Evolutionary conservation across 2,329 filamentous ascomycete genomes (phyloP), one percentile per base, ranked within the genome.

Genomic region (Fusarium stilboides): DNA sequence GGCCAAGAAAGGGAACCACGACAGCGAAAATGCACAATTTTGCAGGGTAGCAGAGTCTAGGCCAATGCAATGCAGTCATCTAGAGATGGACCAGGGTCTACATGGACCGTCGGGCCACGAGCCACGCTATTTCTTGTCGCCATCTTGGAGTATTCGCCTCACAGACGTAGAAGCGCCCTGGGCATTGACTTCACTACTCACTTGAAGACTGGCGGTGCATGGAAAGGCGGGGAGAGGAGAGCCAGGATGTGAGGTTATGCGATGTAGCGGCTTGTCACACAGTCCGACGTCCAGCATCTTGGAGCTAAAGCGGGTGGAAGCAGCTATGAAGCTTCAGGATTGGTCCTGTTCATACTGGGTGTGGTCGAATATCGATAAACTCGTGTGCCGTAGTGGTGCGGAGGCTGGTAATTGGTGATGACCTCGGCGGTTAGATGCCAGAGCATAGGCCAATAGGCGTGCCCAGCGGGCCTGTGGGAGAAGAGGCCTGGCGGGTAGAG

Each of bases 351-450:
- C 26, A 36, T 15, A 19, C 36, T 31, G 37, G 31, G 59, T 69
- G 49, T 47, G 61, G 53, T 39, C 65, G 50, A 65, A 54, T 26
- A 64, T 69, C 53, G 64, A 68, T 68, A 64, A 59, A 53, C 49
- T 55, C 50, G 53, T 46, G 24, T 52, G 63, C 47, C 42, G 46
- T 26, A 46, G 66, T 47, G 33, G 65, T 68, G 65, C 57, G 61
- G 64, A 54, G 60, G 70, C 69, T 72, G 65, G 70, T 76, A 71
- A 76, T 76, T 78, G 71, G 77, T 59, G 70, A 70, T 57, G 56
- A 46, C 73, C 51, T 77, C 76, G 80, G 81, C 81, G 81, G 81
- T 76, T 83, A 82, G 74, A 78, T 71, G 64, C 53, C 42, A 57
- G 42, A 62, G 50, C 51, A 52, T 43, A 28, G 63, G 60, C 80